A percentile compares a stretch with the other conserved stretches of the same genome.
Evolutionary conservation across 306 rosid genomes (phyloP).

Genomic region (Rosa multiflora): DNA sequence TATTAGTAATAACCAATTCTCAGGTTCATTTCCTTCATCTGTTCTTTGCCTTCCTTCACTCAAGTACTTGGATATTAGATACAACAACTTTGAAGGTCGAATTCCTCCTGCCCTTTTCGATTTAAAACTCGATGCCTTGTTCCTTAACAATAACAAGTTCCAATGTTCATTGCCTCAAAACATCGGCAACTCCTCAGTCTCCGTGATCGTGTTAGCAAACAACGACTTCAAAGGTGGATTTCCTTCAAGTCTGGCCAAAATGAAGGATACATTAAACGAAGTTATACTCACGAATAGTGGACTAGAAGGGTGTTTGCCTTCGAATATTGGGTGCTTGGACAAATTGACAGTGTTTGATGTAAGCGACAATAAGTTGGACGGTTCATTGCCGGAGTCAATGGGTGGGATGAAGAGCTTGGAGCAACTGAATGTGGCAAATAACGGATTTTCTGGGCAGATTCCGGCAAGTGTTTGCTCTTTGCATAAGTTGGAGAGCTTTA

Average conservation of each 20-base stretch:
- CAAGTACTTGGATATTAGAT: constrained; percentile 65
- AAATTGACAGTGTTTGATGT: constrained; percentile 72
- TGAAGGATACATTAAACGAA: constrained; percentile 69
- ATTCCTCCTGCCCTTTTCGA: constrained; percentile 60
- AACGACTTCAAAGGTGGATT: constrained; percentile 59
- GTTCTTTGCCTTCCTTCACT: constrained; percentile 47
- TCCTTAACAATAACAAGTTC: constrained; percentile 72
- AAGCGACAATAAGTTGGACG: constrained; percentile 55
- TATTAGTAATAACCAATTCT: constrained; percentile 69
- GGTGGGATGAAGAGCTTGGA: constrained; percentile 68
- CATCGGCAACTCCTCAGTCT: constrained; percentile 55
- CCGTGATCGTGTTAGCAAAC: constrained; percentile 73
- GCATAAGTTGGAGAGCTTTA: constrained; percentile 73
- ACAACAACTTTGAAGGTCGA: constrained; percentile 54
- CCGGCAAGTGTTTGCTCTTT: constrained; percentile 60
- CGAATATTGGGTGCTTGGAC: constrained; percentile 50
- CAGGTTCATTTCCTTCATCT: constrained; percentile 60
- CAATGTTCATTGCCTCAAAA: constrained; percentile 51
- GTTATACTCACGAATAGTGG: constrained; percentile 62
- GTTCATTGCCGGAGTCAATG: constrained; percentile 60
- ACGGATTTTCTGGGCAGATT: constrained; percentile 59
- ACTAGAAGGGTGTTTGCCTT: constrained; percentile 63
- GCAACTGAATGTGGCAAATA: constrained; percentile 67
- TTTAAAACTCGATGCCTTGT: constrained; percentile 69
- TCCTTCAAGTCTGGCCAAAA: constrained; percentile 51